These are phyloP conservation scores for Phytophthora citricola DNA, from an alignment of 352 stramenopile species.

Conservation along the genomic window DNA sequence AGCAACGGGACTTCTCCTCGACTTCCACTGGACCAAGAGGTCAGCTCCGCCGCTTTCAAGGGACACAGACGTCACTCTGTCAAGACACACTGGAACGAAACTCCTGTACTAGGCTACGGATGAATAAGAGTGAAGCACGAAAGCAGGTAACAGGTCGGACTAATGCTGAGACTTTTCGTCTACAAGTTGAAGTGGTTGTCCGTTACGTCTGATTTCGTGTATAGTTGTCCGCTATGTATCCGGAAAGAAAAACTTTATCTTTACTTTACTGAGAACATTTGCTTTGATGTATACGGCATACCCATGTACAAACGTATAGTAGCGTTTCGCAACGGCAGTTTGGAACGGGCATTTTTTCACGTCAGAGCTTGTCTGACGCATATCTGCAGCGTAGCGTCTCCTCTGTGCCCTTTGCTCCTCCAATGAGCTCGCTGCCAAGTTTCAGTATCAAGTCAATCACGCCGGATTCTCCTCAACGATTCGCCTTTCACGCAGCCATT, in stretches of 20 bases:
- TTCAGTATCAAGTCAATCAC: slow-evolving; percentile 30
- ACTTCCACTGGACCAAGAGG: neutral
- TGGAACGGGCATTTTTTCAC: slow-evolving; percentile 20
- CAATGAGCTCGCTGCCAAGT: slow-evolving; percentile 17
- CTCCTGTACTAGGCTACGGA: slow-evolving; percentile 3
- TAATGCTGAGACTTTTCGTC: slow-evolving; percentile 6
- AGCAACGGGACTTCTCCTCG: too few species aligned
- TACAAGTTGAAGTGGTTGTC: slow-evolving; percentile 6
- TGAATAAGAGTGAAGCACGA: slow-evolving; percentile 21
- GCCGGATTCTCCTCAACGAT: slow-evolving; percentile 19
- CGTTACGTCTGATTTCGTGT: slow-evolving; percentile 15
- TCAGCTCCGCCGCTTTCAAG: slow-evolving; percentile 1
- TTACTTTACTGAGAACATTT: neutral
- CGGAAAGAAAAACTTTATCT: neutral
- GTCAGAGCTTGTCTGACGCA: slow-evolving; percentile 15
- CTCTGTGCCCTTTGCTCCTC: slow-evolving; percentile 4
- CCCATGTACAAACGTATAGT: slow-evolving; percentile 2
- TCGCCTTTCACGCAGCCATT: slow-evolving; percentile 27
- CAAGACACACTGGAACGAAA: slow-evolving; percentile 8
- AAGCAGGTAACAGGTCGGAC: slow-evolving; percentile 23
- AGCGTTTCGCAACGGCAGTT: slow-evolving; percentile 22
- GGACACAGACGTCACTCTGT: slow-evolving; percentile 9
- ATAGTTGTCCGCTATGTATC: neutral
- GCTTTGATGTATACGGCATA: slow-evolving; percentile 3
- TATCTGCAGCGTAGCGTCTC: slow-evolving; percentile 3